Conservation (phyloP, 2,329 filamentous ascomycete genomes). For the Sodiomyces alkalinus region DNA sequence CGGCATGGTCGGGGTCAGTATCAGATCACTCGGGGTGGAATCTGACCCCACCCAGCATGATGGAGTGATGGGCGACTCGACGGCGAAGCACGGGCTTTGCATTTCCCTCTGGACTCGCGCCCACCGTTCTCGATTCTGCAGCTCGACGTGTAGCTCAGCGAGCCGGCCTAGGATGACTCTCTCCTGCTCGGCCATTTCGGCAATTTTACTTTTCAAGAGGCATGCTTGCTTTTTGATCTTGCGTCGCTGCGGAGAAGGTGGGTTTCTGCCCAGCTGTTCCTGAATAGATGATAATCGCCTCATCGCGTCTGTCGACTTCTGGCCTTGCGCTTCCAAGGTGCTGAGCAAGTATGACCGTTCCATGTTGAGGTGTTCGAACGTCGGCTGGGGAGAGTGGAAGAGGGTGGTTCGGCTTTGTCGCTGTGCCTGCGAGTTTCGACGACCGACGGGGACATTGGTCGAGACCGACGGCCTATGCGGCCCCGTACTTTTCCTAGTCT, state of each 20-base stretch:
- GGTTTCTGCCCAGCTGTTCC: conserved; percentile 10
- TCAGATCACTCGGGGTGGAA: conserved; percentile 1
- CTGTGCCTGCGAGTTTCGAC: too few species aligned
- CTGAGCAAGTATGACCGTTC: conserved; percentile 31
- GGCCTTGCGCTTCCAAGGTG: conserved; percentile 24
- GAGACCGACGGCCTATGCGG: too few species aligned
- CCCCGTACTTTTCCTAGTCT: too few species aligned
- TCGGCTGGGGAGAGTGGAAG: too few species aligned
- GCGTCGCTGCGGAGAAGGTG: conserved; percentile 10
- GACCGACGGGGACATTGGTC: too few species aligned
- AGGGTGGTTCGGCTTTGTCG: too few species aligned
- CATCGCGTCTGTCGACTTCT: conserved; percentile 21
- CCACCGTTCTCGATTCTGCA: conserved; percentile 27
- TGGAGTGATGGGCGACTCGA: conserved; percentile 2
- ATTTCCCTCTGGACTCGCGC: conserved; percentile 14
- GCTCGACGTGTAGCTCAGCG: conserved; percentile 33
- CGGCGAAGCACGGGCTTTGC: conserved; percentile 2
- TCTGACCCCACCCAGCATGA: conserved; percentile 1
- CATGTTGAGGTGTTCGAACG: conserved; percentile 24
- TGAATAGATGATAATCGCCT: conserved; percentile 22
- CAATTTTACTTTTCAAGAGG: conserved; percentile 25
- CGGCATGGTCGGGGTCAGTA: conserved; percentile 5
- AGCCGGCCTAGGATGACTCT: conserved; percentile 27
- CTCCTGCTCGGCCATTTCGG: conserved; percentile 30
- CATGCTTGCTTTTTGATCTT: conserved; percentile 24